A percentile compares a stretch with the other conserved stretches of the same genome.
Evolutionary conservation across 495 filamentous ascomycete species (phyloP).

Genomic region (Evernia prunastri): DNA sequence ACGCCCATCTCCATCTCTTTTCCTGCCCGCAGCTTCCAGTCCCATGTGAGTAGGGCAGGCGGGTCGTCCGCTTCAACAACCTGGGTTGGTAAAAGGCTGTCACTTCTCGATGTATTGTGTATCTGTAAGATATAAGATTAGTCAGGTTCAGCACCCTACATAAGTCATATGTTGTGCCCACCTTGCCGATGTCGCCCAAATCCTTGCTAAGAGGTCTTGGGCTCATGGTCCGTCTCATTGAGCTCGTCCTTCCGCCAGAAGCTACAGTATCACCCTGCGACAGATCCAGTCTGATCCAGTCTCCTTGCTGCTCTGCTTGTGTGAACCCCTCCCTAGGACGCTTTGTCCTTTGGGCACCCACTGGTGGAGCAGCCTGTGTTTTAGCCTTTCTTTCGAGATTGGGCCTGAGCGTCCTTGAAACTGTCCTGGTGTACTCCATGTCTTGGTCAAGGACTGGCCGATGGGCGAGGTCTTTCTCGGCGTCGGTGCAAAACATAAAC

Average conservation of each 20-base stretch:
- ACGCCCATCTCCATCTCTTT: conserved; percentile 15
- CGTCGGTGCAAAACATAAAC: conserved; percentile 26
- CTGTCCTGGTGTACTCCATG: not conserved
- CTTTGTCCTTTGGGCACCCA: not conserved
- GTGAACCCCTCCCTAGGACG: not conserved
- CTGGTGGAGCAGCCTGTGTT: not conserved
- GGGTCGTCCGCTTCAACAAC: not conserved
- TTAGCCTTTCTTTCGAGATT: not conserved
- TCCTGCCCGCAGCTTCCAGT: conserved; percentile 21
- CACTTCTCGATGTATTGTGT: not conserved
- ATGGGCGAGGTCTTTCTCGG: conserved; percentile 19
- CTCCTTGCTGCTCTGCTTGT: not conserved
- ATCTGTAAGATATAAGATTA: not conserved
- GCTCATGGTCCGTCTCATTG: not conserved
- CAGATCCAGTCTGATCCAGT: not conserved
- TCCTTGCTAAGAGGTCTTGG: not conserved
- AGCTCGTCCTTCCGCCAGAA: not conserved
- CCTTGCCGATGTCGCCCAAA: not conserved
- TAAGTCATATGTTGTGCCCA: not conserved
- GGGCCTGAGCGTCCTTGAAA: conserved; percentile 2
- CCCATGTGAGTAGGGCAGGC: conserved; percentile 8
- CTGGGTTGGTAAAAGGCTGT: conserved; percentile 4
- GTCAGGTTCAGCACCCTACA: not conserved
- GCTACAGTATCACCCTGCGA: not conserved
- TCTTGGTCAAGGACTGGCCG: not conserved